Evolutionary conservation across 768 basidiomycete species (phyloP).

Genomic region (Rhizopogon vinicolor): DNA sequence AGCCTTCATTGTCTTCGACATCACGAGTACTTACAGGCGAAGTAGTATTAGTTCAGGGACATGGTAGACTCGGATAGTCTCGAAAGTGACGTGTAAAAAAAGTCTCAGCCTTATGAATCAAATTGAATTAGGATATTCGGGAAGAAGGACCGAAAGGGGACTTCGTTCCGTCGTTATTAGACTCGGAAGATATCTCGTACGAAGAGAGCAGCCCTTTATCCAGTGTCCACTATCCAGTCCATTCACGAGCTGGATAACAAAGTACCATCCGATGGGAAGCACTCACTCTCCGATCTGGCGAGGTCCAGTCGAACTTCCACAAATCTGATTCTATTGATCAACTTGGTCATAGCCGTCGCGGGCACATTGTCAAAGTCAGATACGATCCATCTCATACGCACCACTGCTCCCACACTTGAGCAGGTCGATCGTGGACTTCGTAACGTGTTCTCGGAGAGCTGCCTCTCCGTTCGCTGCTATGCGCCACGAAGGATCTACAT

Average conservation of each 20-base stretch:
- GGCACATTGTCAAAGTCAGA: constrained; percentile 41
- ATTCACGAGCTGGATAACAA: constrained; percentile 43
- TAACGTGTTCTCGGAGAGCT: constrained; percentile 77
- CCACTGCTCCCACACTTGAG: constrained; percentile 58
- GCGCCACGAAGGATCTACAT: constrained; percentile 50
- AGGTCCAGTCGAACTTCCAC: constrained; percentile 12
- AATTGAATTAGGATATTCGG: too few species aligned
- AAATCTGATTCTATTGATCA: constrained; percentile 12
- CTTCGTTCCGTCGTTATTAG: constrained; percentile 28
- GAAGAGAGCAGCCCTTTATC: constrained; percentile 40
- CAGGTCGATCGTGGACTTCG: constrained; percentile 73
- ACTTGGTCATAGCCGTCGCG: constrained; percentile 40
- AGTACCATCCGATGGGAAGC: neutral
- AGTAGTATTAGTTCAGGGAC: too few species aligned
- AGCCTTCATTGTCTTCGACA: too few species aligned
- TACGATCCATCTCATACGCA: constrained; percentile 62
- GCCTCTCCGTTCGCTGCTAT: constrained; percentile 62
- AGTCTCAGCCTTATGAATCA: too few species aligned
- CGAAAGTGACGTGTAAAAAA: too few species aligned
- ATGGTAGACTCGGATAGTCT: too few species aligned
- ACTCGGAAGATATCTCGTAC: constrained; percentile 35
- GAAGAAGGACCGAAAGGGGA: constrained; percentile 26
- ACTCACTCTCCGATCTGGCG: neutral
- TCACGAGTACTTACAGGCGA: too few species aligned
- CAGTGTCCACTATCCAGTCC: constrained; percentile 53